Evolutionary conservation across 768 basidiomycete genomes (phyloP), one percentile per base, ranked within the genome.

Genomic region (Filobasidium floriforme): DNA sequence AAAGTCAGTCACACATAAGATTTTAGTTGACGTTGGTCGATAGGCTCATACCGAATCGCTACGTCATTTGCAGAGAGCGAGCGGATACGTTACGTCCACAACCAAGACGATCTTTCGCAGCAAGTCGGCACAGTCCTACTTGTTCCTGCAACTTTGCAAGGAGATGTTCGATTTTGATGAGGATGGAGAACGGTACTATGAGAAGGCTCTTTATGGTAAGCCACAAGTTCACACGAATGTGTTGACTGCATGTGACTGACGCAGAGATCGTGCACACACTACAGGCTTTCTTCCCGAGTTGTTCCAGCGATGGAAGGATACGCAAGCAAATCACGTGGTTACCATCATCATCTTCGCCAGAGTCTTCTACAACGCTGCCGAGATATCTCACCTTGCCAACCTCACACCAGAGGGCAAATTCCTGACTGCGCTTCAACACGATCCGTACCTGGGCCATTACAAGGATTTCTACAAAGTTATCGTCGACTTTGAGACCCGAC

Each of bases 401-500:
- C 60, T 68, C 37, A 59, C 57, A 14, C 51, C 46, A 22, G 49
- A 59, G 11, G 67, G 67, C 7, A 60, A 41, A 40, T 57, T 7
- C n/a, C 41, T 37, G 19, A 61, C 57, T 11, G 68, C 68, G 7
- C 61, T 69, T 10, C 61, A 44, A 9, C 69, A 76, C 66, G 68
- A 69, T 60, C 40, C 74, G 32, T 60, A 74, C 19, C 61, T 69
- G 9, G 72, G 71, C 7, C 90, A 86, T 86, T 92, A 92, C 80
- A 94, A 96, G 78, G 96, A 96, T 75, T 94, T 93, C 73, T 97
- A 86, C 84, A 92, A 94, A 78, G 87, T 98, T 71, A 89, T 93
- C 73, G 89, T 90, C 4, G 94, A 98, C 74, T 81, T 94, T 40
- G 92, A 98, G 73, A 85, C 90, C 57, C 83, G 91, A 52, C 81